These are phyloP conservation scores for Carex myosuroides DNA, from an alignment of 176 grass and related monocot species.

Conservation along the genomic window DNA sequence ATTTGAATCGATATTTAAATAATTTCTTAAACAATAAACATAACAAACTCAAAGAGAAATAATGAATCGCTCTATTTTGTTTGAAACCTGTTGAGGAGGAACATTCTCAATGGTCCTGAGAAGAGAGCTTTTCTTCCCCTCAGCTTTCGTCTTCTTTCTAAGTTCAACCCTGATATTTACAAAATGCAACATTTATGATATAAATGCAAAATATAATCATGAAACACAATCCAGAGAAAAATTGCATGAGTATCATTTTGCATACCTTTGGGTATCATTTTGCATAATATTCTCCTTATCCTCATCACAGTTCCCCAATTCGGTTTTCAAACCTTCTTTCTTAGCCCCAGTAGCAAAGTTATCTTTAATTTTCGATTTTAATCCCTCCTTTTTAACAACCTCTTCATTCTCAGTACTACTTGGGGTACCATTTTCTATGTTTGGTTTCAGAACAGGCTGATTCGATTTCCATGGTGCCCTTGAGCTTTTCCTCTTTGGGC, in stretches of 20 bases:
- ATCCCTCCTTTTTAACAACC: not conserved
- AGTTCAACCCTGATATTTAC: conserved; percentile 2
- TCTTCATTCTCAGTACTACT: not conserved
- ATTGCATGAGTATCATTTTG: too few relatives aligned
- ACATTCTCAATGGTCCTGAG: conserved; percentile 40
- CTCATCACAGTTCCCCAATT: conserved; percentile 29
- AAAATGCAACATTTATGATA: not conserved
- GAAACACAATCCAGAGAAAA: not conserved
- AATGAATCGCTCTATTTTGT: not conserved
- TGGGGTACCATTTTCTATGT: not conserved
- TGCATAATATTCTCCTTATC: conserved; percentile 59
- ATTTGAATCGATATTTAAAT: not conserved
- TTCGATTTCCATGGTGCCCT: not conserved
- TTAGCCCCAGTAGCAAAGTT: not conserved
- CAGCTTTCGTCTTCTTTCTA: not conserved
- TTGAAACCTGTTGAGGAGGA: conserved; percentile 46
- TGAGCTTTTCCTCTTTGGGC: not conserved
- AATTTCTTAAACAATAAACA: not conserved
- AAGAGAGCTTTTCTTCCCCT: conserved; percentile 26
- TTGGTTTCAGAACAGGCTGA: conserved; percentile 2
- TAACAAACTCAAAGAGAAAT: not conserved
- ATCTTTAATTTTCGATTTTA: not conserved
- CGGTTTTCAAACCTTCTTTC: conserved; percentile 9
- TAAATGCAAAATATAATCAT: not conserved
- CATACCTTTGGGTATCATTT: conserved; percentile 25